Conservation (phyloP, 176 grass and related monocot species). For the Areca catechu region DNA sequence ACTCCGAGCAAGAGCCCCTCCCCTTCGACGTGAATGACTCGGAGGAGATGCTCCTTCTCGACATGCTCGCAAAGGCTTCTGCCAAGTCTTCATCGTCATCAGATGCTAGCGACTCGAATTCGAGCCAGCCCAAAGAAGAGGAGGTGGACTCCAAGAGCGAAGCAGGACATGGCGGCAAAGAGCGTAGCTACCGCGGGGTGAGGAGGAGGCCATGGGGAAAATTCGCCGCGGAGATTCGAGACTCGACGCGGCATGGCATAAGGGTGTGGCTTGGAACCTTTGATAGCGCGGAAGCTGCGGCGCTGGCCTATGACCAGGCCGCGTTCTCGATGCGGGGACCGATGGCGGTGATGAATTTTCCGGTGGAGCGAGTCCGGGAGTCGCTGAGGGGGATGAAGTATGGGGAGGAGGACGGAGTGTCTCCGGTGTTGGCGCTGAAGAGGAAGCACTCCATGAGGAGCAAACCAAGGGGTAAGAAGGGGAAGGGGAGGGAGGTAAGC, state of each 20-base stretch:
- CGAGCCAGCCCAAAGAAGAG: neutral
- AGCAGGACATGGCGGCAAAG: neutral
- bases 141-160: neutral
- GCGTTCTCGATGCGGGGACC: slow-evolving; percentile 60
- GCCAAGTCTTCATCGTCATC: neutral
- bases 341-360: slow-evolving; percentile 72
- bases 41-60: slow-evolving; percentile 34
- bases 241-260: slow-evolving; percentile 6
- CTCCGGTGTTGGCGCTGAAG: slow-evolving; percentile 28
- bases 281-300: slow-evolving; percentile 70
- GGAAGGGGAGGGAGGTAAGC: slow-evolving; percentile 6
- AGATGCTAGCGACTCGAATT: neutral
- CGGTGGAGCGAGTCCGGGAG: slow-evolving; percentile 26
- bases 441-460: slow-evolving; percentile 27
- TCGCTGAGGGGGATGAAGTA: slow-evolving; percentile 17
- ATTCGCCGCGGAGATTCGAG: slow-evolving; percentile 6
- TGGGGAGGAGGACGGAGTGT: slow-evolving; percentile 8
- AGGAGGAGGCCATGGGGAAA: slow-evolving; percentile 35
- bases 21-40: slow-evolving; percentile 31
- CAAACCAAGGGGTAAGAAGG: neutral
- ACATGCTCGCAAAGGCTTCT: slow-evolving; percentile 24
- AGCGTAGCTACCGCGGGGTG: slow-evolving; percentile 43
- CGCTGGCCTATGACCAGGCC: slow-evolving; percentile 63
- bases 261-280: slow-evolving; percentile 70
- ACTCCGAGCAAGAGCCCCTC: slow-evolving; percentile 3